Base-by-base conservation (phyloP, 2,329 filamentous ascomycete genomes). In the Shiraia bambusicola region DNA sequence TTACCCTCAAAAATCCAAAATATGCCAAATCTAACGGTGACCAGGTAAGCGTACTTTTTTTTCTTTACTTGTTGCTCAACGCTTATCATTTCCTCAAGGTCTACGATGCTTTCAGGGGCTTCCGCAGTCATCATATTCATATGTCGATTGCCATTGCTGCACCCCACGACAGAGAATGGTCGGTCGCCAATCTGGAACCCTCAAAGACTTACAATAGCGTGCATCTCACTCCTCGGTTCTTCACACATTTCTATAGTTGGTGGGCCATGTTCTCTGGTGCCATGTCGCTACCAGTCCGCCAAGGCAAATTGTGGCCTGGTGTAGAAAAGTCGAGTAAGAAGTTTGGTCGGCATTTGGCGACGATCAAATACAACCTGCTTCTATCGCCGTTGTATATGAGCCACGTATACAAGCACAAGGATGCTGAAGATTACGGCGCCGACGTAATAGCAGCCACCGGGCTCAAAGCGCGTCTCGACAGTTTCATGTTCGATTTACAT, bases 351-450 rank as follows among this genome's bases (percentile, higher is more conserved):
- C 94, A 98, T 69, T 75, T 98, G 48, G 92, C 90, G n/a, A 98
- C 94, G 7, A 91, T 98, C 75, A 98, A 98, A 74, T 97, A 97
- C 72, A 96, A 92, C 49, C 73, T 98, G 15, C 78, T 97, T 3
- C 76, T 98, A 12, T 95, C 93, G 2, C 93, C 93, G 0, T 73
- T 98, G 2, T 98, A 95, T 67, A 81, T 98, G 50, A 94, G 91
- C 56, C 93, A 98, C 59, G 90, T 98, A 24, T 98, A 98, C 74
- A 97, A 96, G 69, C 93, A 98, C 73, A 96, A 96, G 66, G 93
- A 98, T 61, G 83, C 83, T 0, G 92, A 96, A 61, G 90, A 95
- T 46, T 87, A 88, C 61, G 78, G 81, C 0, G 85, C 91, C 48
- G 77, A 83, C 50, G 78, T 85, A 1, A 88, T 95, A 5, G 93